These are phyloP conservation scores for Fusarium mexicanum DNA, from an alignment of 2,329 filamentous ascomycete genomes.

Conservation along the genomic window DNA sequence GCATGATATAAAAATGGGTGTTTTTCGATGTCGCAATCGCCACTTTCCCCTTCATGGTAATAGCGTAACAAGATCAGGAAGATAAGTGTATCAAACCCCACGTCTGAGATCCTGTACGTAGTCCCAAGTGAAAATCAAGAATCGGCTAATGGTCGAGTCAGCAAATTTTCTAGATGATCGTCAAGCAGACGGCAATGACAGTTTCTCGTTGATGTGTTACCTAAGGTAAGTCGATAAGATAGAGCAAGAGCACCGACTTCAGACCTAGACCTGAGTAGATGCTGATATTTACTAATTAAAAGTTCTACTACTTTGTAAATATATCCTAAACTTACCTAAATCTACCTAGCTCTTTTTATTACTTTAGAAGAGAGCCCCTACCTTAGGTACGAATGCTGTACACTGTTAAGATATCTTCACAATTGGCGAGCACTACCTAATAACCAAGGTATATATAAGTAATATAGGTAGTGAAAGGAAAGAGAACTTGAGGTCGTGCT, in stretches of 20 bases:
- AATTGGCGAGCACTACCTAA: not conserved
- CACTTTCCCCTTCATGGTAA: constrained; percentile 35
- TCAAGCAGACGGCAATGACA: not conserved
- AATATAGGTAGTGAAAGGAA: not conserved
- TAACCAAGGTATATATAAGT: not conserved
- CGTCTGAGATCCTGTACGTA: not conserved
- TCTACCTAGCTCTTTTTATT: not conserved
- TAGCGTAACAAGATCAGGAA: constrained; percentile 28
- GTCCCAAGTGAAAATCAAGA: not conserved
- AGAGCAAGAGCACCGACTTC: not conserved
- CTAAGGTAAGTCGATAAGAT: not conserved
- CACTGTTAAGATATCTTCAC: not conserved
- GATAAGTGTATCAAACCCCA: constrained; percentile 21
- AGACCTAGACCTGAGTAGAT: not conserved
- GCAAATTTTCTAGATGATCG: not conserved
- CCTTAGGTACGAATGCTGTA: not conserved
- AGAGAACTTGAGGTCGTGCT: not conserved
- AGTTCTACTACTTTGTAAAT: not conserved
- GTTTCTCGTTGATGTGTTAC: not conserved
- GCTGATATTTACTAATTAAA: not conserved
- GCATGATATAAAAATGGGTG: constrained; percentile 23
- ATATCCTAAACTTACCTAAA: not conserved
- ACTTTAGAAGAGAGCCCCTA: not conserved
- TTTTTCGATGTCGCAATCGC: constrained; percentile 42
- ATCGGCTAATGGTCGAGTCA: not conserved